Evolutionary conservation across 352 stramenopile genomes (phyloP).

Genomic region (Globisporangium abappressorium): DNA sequence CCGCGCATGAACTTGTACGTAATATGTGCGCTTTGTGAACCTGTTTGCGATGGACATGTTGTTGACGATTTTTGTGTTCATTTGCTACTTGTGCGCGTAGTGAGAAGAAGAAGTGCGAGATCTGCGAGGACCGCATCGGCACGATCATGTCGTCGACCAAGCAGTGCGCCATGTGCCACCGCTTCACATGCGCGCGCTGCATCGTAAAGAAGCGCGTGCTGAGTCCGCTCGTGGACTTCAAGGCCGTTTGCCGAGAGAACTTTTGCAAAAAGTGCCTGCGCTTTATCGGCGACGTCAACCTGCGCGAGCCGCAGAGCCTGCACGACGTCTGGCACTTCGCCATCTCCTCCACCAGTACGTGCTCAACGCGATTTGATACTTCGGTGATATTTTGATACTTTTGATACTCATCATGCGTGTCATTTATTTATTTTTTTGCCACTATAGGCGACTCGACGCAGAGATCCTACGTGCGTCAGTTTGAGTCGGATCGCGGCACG

Average conservation of each 20-base stretch:
- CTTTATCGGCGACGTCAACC: constrained; percentile 55
- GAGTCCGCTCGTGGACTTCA: constrained; percentile 57
- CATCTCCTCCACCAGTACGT: constrained; percentile 29
- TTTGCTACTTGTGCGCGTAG: constrained; percentile 12
- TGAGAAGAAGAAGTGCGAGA: constrained; percentile 49
- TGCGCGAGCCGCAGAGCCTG: constrained; percentile 46
- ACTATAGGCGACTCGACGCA: constrained; percentile 13
- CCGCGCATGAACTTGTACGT: constrained; percentile 17
- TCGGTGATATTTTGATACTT: neutral
- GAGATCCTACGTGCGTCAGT: constrained; percentile 9
- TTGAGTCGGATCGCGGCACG: constrained; percentile 22
- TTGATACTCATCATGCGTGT: neutral
- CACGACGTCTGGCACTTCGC: constrained; percentile 43
- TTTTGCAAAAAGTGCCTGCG: constrained; percentile 76
- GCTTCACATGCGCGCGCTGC: constrained; percentile 58
- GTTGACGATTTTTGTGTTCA: constrained; percentile 2
- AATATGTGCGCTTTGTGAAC: constrained; percentile 4
- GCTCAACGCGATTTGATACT: neutral
- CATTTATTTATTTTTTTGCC: neutral
- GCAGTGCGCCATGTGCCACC: constrained; percentile 61
- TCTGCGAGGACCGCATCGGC: constrained; percentile 57
- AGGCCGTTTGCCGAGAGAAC: constrained; percentile 36
- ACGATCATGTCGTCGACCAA: constrained; percentile 58
- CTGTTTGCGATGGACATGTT: neutral
- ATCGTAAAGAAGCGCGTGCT: constrained; percentile 63